Base-by-base conservation (phyloP, 768 basidiomycete genomes). In the Tricholoma sp. region DNA sequence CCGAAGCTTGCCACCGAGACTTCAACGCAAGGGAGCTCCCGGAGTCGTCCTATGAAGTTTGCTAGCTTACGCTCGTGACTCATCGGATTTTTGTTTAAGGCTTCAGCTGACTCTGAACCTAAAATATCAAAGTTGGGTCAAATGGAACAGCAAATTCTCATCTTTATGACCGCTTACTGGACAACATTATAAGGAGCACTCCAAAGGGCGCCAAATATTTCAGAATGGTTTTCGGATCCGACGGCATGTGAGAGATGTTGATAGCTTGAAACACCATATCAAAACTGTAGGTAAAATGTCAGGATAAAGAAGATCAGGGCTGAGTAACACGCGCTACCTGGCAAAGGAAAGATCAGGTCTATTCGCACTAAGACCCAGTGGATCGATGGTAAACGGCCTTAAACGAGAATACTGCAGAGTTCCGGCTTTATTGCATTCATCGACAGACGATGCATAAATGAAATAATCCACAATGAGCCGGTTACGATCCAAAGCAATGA, bases 181-280 rank as follows among this genome's bases (percentile, higher is more conserved):
- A 16, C 24, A 57, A 37, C n/a, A 53, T 32, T 31, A 16, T n/a
- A 39, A 57, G 51, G 29, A 57, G 24, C 16, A 57, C 37, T 16
- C 57, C 57, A 35, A 7, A 43, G 27, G 57, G 57, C 16, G 41
- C 57, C 51, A 57, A 54, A 57, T 52, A 52, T 52, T 54, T 43
- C 34, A 57, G 50, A 31, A 52, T 18, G 18, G 12, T 52, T 52
- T 43, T 24, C 16, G 49, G n/a, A 31, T 43, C 39, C 21, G 35
- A 27, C 18, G 57, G 50, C n/a, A 41, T 16, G 22, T 29, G 22
- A 7, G 35, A 57, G 21, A 32, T 12, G 27, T 57, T 52, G 16
- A 57, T 52, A 10, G n/a, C 16, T 31, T 51, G 21, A 19, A 51
- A 32, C 9, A 51, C 29, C 9, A 51, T 31, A n/a, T 51, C 50